Conservation (phyloP, 345 rosid species). For the Isatis tinctoria region DNA sequence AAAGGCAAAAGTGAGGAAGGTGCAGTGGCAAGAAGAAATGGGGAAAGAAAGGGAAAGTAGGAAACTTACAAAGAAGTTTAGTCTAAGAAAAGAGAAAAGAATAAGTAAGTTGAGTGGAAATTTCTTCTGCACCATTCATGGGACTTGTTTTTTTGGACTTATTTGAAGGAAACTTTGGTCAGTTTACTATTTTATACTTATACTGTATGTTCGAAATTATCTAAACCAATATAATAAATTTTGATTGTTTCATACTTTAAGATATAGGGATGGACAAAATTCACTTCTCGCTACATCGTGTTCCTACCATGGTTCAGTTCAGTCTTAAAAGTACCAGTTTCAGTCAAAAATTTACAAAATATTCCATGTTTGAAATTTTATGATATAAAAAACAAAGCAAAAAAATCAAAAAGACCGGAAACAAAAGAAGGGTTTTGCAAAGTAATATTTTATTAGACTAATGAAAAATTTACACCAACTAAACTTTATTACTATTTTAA, state of each 20-base stretch:
- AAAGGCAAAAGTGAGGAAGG: slow-evolving; percentile 33
- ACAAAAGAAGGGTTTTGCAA: too few relatives aligned
- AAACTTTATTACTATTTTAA: too few relatives aligned
- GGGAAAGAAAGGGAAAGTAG: slow-evolving; percentile 6
- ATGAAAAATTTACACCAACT: too few relatives aligned
- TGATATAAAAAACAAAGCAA: too few relatives aligned
- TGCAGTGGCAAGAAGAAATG: slow-evolving; percentile 17
- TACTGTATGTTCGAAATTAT: not conserved
- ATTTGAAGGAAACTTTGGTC: not conserved
- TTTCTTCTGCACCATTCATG: slow-evolving; percentile 6
- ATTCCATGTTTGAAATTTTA: not conserved
- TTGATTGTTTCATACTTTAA: not conserved
- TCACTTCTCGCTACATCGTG: not conserved
- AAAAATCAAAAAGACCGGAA: too few relatives aligned
- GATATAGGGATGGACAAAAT: not conserved
- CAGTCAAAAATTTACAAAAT: not conserved
- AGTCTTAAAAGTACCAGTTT: not conserved
- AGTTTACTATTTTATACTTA: not conserved
- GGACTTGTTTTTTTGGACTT: slow-evolving; percentile 13
- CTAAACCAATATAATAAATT: not conserved
- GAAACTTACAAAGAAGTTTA: slow-evolving; percentile 19
- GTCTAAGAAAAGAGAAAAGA: not conserved
- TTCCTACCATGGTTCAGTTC: not conserved
- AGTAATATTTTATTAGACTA: too few relatives aligned
- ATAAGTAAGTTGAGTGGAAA: not conserved